Evolutionary conservation across 768 basidiomycete species (phyloP), one percentile per base, ranked within the genome.

Genomic region (Pleurotus giganteus): DNA sequence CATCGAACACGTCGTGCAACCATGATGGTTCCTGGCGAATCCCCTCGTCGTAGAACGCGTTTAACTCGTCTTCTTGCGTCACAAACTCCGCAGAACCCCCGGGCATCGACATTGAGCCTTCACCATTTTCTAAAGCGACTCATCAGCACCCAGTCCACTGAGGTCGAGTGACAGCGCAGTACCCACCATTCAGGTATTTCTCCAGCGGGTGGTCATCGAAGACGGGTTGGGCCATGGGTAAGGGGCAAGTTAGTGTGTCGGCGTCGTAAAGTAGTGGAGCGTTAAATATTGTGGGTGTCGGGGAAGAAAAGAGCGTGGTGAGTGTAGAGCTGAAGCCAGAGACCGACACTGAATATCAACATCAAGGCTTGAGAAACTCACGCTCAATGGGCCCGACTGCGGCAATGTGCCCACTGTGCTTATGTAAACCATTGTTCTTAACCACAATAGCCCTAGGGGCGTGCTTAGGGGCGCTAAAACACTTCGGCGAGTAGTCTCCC

Each of bases 181-280:
- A 67, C 75, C 47, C 37, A 86, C 89, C 82, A 77, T 80, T 73
- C 53, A 91, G 72, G 68, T 91, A 91, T 61, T 83, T 78, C 62
- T 86, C 82, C 39, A 91, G 77, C 39, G 89, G 89, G 61, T 89
- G 87, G 58, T 88, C 83, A 60, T 89, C 84, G 69, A 88, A 89
- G 57, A 89, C 67, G 55, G 89, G 77, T 74, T 90, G 86, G 31
- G 89, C 89, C 89, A 91, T 91, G 61, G 59, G 51, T 52, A 59
- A 41, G 55, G 63, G 51, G 43, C 58, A 23, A 57, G 36, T 29
- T 47, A 57, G 42, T 51, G 61, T 57, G 63, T 32, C 53, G 60
- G 28, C 34, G 49, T 51, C 49, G 49, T 51, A 36, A 51, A 37
- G 26, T 51, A 51, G 31, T 36, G 21, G 29, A 37, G 23, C 34